Conservation (phyloP, 805 yeast species). For the Clavispora fructus region DNA sequence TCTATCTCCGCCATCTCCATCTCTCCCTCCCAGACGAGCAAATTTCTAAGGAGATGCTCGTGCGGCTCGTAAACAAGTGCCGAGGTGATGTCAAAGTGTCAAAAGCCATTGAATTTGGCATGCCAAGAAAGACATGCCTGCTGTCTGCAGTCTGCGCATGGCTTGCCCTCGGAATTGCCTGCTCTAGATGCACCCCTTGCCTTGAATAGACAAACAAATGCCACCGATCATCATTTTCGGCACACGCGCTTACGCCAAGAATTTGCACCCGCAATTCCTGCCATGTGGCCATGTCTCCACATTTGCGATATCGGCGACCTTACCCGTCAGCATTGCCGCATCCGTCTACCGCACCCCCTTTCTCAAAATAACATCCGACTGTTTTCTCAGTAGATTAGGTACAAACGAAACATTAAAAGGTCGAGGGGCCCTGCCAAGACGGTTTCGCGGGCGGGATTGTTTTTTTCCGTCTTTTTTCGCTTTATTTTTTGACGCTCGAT, state of each 20-base stretch:
- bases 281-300: not conserved
- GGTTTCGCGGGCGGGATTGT: not conserved
- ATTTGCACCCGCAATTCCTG: not conserved
- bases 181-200: not conserved
- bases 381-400: no score
- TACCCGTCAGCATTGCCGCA: not conserved
- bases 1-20: no score
- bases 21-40: not conserved
- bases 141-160: not conserved
- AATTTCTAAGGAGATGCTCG: not conserved
- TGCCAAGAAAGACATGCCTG: conserved; percentile 1
- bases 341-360: not conserved
- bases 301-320: not conserved
- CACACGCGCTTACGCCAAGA: not conserved
- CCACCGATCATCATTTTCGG: not conserved
- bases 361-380: no score
- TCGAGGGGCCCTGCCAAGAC: not conserved
- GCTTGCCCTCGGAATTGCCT: not conserved
- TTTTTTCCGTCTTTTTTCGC: not conserved
- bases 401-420: no score
- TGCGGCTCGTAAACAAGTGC: conserved; percentile 1
- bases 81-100: conserved; percentile 4
- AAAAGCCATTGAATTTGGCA: conserved; percentile 1
- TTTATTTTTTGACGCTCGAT: not conserved
- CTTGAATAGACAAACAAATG: not conserved